Conservation (phyloP, 2,329 filamentous ascomycete genomes). For the Bipolaris gigantea region DNA sequence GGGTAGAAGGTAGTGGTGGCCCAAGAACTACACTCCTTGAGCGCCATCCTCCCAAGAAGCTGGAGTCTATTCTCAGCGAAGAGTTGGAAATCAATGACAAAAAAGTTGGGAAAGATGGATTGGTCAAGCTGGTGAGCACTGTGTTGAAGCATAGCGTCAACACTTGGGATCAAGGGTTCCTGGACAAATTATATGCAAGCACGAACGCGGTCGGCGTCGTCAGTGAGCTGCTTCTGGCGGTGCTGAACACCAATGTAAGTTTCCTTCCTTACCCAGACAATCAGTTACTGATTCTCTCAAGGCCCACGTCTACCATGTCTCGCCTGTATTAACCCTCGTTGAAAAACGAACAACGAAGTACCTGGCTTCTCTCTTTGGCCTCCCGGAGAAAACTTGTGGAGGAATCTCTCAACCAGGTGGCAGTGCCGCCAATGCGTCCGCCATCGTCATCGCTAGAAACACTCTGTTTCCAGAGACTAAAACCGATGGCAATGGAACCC, state of each 20-base stretch:
- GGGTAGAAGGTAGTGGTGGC: slow-evolving; percentile 63
- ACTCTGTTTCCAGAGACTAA: slow-evolving; percentile 80
- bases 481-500: slow-evolving; percentile 64
- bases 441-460: slow-evolving; percentile 86
- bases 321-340: slow-evolving; percentile 81
- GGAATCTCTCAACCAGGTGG: slow-evolving; percentile 80
- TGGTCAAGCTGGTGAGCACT: slow-evolving; percentile 59
- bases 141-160: slow-evolving; percentile 88
- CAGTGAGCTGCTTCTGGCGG: slow-evolving; percentile 79
- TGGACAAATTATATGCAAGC: slow-evolving; percentile 92
- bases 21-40: slow-evolving; percentile 50
- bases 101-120: slow-evolving; percentile 48
- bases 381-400: slow-evolving; percentile 57
- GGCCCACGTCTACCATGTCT: slow-evolving; percentile 92
- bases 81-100: slow-evolving; percentile 42
- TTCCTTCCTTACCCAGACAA: background rate
- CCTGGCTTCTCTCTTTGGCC: slow-evolving; percentile 70
- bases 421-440: slow-evolving; percentile 80
- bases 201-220: slow-evolving; percentile 86
- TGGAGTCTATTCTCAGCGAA: slow-evolving; percentile 43
- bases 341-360: slow-evolving; percentile 79
- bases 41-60: slow-evolving; percentile 48
- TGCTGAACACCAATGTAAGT: slow-evolving; percentile 82
- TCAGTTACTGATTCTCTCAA: slow-evolving; percentile 28
- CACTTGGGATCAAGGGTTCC: slow-evolving; percentile 96